Base-by-base conservation (phyloP, 495 filamentous ascomycete genomes). In the Rhypophila decipiens region DNA sequence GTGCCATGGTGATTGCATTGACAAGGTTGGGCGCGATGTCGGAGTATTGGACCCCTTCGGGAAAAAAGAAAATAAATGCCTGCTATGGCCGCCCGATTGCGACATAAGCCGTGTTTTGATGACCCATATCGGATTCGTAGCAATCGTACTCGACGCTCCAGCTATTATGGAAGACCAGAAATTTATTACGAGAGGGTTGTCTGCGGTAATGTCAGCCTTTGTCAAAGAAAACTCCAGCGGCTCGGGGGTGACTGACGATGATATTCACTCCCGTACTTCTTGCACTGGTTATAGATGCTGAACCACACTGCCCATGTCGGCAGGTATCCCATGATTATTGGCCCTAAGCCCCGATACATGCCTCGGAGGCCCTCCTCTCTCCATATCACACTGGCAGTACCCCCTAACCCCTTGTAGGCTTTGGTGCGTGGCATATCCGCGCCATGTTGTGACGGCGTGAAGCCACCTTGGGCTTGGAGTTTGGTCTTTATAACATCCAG, bases 401-500 rank as follows among this genome's bases (percentile, higher is more conserved):
- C 93, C 13, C 94, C 49, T 57, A 99, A 75, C 5, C 93, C 93
- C 46, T 82, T 76, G 64, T 97, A 99, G 27, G 89, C 64, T 70
- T 74, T 50, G 73, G 67, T 39, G 57, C 72, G 51, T 62, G 68
- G 55, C 58, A 64, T 55, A 71, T 70, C 56, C 58, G 67, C 47
- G 55, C 67, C 63, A 71, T 67, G 64, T 48, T 65, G 55, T 18
- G 60, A 42, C 1, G 64, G 63, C 27, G 57, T 61, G 65, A 76
- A 90, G 84, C 86, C 87, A 47, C 90, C 90, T 63, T 97, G 94
- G 24, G 91, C 94, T 65, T 99, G 93, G 42, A 99, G 67, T 64
- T 96, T 96, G 38, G 93, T 99, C 71, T 99, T 99, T 60, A 99
- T 97, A 42, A 99, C 93, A 74, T 99, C 93, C 44, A 99, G 79